A percentile compares a stretch with the other conserved stretches of the same genome.
These are phyloP conservation scores for Gnomoniopsis sp. DNA, from an alignment of 2,329 filamentous ascomycete species.

Conservation along the genomic window DNA sequence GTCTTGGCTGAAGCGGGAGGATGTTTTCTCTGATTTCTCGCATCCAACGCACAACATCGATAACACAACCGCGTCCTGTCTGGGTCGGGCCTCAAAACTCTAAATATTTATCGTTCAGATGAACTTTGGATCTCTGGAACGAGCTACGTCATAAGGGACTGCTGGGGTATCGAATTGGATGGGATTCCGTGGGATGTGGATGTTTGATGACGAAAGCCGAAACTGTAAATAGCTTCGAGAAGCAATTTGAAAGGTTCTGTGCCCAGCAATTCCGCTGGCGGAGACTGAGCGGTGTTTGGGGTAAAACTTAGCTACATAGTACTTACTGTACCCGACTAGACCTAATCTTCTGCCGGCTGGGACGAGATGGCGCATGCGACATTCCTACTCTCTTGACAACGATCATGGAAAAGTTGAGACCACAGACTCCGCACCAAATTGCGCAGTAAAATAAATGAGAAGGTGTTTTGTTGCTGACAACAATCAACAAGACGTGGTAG, in stretches of 20 bases:
- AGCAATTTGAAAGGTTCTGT: background rate
- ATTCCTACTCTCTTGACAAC: no score
- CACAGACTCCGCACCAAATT: no score
- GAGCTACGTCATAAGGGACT: slow-evolving; percentile 11
- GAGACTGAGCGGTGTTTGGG: no score
- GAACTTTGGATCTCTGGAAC: background rate
- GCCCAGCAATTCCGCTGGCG: background rate
- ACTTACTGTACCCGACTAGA: no score
- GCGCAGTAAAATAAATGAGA: background rate
- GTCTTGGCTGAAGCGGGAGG: no score
- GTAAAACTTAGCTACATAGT: no score
- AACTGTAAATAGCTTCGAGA: background rate
- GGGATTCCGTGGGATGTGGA: background rate
- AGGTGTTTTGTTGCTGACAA: no score
- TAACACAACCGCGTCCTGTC: no score
- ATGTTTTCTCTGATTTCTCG: background rate
- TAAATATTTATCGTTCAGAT: slow-evolving; percentile 3
- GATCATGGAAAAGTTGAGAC: no score
- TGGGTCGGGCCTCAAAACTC: background rate
- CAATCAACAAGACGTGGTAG: background rate
- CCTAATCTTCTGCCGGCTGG: no score
- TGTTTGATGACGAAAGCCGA: background rate
- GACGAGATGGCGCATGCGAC: no score
- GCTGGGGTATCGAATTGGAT: background rate
- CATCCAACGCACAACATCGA: background rate